phyloP scores from a whole-genome alignment of 2,329 filamentous ascomycete species.

The Boeremia exigua region DNA sequence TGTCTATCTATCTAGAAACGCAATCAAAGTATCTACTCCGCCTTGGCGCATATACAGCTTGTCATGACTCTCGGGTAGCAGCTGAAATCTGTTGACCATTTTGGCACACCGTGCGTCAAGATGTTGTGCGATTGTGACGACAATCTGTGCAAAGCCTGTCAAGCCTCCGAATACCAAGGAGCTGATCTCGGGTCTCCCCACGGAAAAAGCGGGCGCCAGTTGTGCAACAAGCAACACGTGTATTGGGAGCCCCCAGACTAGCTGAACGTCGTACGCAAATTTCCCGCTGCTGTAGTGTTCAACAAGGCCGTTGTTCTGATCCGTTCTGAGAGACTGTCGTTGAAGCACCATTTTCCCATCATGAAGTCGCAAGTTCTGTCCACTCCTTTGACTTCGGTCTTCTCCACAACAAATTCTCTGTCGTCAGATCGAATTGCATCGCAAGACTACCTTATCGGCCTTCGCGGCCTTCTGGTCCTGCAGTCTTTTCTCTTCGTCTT shows the following conservation, averaged over 20 bases:
- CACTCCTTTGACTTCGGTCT: conserved; percentile 22
- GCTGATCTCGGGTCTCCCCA: conserved; percentile 30
- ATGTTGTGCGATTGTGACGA: conserved; percentile 9
- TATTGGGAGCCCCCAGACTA: conserved; percentile 9
- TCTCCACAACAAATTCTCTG: conserved; percentile 17
- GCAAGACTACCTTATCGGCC: conserved; percentile 51
- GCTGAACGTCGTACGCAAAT: conserved; percentile 4
- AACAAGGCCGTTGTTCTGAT: background rate
- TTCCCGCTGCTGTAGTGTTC: conserved; percentile 1
- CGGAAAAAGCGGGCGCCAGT: conserved; percentile 10
- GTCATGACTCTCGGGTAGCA: conserved; percentile 10
- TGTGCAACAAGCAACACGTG: conserved; percentile 4
- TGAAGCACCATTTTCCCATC: conserved; percentile 5
- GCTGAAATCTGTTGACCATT: conserved; percentile 6
- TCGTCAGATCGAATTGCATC: conserved; percentile 21
- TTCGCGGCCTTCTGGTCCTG: conserved; percentile 53
- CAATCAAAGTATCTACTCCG: background rate
- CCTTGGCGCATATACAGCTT: conserved; percentile 12
- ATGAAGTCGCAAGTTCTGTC: conserved; percentile 29
- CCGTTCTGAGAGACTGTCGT: background rate
- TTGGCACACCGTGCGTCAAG: conserved; percentile 4
- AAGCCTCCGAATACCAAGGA: conserved; percentile 15
- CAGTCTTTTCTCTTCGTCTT: conserved; percentile 55
- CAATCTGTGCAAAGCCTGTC: conserved; percentile 6
- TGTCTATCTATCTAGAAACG: background rate